Evolutionary conservation across 192 early-diverging fungal genomes (phyloP).

Genomic region (Helicostylum pulchrum): DNA sequence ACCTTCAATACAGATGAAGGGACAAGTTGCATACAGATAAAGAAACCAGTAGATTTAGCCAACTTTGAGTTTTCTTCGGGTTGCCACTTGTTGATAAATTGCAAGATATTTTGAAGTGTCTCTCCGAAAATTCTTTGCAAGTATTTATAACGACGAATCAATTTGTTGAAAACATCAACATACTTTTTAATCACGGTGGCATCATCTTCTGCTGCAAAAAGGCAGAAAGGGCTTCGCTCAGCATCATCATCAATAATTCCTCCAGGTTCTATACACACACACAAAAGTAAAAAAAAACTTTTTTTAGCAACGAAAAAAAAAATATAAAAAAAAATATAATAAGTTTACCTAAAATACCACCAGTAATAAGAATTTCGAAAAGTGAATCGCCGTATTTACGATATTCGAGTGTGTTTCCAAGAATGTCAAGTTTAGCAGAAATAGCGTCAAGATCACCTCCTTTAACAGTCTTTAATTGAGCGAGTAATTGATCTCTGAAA

Average conservation of each 20-base stretch:
- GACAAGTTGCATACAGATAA: constrained; percentile 67
- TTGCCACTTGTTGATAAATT: constrained; percentile 87
- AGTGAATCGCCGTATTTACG: constrained; percentile 93
- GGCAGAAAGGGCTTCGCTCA: constrained; percentile 77
- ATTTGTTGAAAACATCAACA: constrained; percentile 83
- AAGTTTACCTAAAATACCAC: constrained; percentile 78
- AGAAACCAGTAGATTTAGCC: constrained; percentile 70
- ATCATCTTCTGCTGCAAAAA: constrained; percentile 69
- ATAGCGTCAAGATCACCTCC: constrained; percentile 71
- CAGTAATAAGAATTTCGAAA: constrained; percentile 91
- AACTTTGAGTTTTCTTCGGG: constrained; percentile 77
- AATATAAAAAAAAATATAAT: not conserved
- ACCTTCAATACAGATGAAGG: constrained; percentile 69
- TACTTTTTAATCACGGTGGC: constrained; percentile 66
- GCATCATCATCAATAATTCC: constrained; percentile 77
- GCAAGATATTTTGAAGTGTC: constrained; percentile 76
- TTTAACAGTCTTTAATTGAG: constrained; percentile 41
- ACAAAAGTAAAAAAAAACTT: not conserved
- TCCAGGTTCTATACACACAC: constrained; percentile 58
- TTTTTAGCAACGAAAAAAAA: not conserved
- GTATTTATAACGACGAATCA: constrained; percentile 94
- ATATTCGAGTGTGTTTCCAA: constrained; percentile 88
- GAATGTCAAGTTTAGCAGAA: constrained; percentile 70
- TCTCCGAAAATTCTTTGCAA: constrained; percentile 85
- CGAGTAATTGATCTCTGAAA: constrained; percentile 59